Conservation (phyloP, 106 monocot species). For the Platanthera zijinensis region DNA sequence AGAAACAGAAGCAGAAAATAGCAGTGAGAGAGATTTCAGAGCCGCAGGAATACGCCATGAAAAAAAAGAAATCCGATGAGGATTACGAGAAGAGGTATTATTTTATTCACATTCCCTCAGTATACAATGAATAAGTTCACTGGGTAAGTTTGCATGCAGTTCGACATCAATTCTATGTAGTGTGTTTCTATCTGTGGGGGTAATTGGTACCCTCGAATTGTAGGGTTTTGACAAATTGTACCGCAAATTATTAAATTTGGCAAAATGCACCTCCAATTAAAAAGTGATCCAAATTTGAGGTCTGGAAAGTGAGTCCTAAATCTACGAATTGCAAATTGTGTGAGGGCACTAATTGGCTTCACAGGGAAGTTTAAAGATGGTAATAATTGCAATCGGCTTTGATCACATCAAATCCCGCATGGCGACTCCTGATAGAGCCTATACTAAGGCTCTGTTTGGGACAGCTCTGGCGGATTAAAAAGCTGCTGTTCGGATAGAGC, state of each 20-base stretch:
- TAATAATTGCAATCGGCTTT: background rate
- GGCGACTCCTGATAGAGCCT: background rate
- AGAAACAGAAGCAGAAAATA: background rate
- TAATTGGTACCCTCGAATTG: too few relatives aligned
- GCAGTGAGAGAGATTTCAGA: background rate
- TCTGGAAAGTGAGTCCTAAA: background rate
- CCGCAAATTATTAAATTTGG: too few relatives aligned
- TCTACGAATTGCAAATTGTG: background rate
- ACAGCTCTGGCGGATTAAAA: too few relatives aligned
- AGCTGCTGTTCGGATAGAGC: too few relatives aligned
- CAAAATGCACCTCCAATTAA: too few relatives aligned
- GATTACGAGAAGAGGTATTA: slow-evolving; percentile 5
- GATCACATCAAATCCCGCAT: background rate
- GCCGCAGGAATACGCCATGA: slow-evolving; percentile 2
- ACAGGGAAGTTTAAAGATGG: background rate
- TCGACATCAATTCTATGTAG: background rate
- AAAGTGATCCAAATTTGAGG: too few relatives aligned
- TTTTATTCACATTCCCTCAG: background rate
- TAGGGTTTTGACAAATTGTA: too few relatives aligned
- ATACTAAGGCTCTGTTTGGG: too few relatives aligned
- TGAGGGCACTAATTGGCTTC: background rate
- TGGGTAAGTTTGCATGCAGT: background rate
- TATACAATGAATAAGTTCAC: background rate
- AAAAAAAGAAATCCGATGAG: slow-evolving; percentile 8
- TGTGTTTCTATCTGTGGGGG: too few relatives aligned